These are phyloP conservation scores for Pachyrhizus erosus DNA, from an alignment of 306 rosid genomes.

Conservation along the genomic window DNA sequence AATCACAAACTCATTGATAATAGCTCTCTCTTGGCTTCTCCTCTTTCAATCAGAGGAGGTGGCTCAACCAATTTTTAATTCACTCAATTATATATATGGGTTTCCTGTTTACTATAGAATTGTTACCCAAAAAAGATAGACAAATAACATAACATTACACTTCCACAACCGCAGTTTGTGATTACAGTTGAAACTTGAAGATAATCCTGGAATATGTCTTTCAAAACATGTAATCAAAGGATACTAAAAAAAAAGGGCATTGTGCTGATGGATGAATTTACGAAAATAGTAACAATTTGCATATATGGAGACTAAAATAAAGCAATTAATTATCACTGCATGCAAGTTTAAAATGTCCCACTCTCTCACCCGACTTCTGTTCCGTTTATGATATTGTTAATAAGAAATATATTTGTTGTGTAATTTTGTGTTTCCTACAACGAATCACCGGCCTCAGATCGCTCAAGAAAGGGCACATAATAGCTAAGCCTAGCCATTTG, in stretches of 20 bases:
- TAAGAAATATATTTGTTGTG: neutral
- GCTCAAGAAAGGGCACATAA: neutral
- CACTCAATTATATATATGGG: neutral
- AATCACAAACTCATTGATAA: conserved; percentile 53
- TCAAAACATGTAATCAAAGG: neutral
- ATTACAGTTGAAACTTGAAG: conserved; percentile 27
- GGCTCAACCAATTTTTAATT: conserved; percentile 48
- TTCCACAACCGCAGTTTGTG: conserved; percentile 11
- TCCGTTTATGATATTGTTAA: conserved; percentile 1
- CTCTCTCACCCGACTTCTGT: neutral
- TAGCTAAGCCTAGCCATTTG: neutral
- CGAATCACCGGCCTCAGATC: neutral
- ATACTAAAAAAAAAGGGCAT: neutral
- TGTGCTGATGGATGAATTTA: conserved; percentile 29
- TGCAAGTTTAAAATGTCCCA: neutral
- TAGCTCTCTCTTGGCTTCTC: conserved; percentile 46
- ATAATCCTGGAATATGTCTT: conserved; percentile 21
- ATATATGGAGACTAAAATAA: neutral
- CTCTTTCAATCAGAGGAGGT: conserved; percentile 71
- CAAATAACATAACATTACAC: conserved; percentile 29
- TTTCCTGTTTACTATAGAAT: conserved; percentile 18
- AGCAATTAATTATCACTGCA: neutral
- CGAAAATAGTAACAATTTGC: neutral
- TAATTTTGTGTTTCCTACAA: neutral
- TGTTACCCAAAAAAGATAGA: conserved; percentile 32